Percentiles rank a stretch among this genome's conserved stretches.
These are phyloP conservation scores for Fraxinus anomala DNA, from an alignment of 257 asterid species.

Conservation along the genomic window DNA sequence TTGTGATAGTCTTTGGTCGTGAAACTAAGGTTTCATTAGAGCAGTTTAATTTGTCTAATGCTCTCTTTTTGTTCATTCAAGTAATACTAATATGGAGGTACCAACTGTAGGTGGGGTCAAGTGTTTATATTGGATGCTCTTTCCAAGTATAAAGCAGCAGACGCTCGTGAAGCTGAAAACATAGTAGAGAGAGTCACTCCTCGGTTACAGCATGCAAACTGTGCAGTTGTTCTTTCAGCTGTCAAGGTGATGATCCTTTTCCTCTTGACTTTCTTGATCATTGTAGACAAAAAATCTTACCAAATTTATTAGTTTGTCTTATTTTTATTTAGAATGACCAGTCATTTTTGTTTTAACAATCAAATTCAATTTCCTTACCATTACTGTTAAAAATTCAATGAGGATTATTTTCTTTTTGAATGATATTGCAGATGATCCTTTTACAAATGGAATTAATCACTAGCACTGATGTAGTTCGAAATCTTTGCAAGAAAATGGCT, in stretches of 20 bases:
- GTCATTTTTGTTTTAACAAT: conserved; percentile 9
- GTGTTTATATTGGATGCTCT: conserved; percentile 98
- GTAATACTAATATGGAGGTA: conserved; percentile 15
- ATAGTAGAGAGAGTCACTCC: conserved; percentile 98
- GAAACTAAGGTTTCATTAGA: background rate
- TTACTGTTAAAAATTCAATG: background rate
- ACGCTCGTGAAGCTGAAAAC: conserved; percentile 99
- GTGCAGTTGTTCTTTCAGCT: conserved; percentile 99
- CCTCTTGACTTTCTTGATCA: conserved; percentile 11
- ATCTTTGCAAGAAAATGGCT: conserved; percentile 99
- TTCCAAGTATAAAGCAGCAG: conserved; percentile 89
- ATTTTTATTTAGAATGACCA: conserved; percentile 6
- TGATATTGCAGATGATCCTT: conserved; percentile 86
- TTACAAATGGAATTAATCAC: conserved; percentile 98
- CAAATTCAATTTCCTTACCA: conserved; percentile 12
- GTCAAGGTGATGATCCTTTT: conserved; percentile 65
- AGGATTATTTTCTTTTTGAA: conserved; percentile 18
- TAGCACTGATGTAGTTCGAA: conserved; percentile 96
- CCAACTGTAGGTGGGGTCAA: conserved; percentile 92
- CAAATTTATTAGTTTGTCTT: background rate
- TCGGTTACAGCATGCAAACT: conserved; percentile 96
- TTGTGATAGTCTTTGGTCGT: conserved; percentile 9
- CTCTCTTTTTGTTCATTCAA: conserved; percentile 23
- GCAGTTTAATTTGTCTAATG: conserved; percentile 13
- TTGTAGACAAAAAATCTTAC: background rate